phyloP scores from a whole-genome alignment of 2,329 filamentous ascomycete genomes.

The Aureobasidium sp. region DNA sequence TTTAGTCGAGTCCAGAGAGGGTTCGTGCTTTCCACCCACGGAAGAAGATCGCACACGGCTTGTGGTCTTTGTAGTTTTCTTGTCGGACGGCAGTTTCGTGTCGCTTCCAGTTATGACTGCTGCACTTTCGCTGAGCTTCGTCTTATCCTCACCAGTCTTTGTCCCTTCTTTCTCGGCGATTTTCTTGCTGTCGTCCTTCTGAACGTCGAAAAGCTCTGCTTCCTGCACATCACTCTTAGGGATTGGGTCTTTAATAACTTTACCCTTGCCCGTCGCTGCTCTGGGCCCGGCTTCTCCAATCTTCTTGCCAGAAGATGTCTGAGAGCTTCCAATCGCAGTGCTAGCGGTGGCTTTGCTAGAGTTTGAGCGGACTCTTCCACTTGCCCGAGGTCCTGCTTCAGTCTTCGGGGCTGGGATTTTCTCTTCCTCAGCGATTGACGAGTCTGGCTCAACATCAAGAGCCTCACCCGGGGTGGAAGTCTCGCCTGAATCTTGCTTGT shows the following conservation, averaged over 20 bases:
- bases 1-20: not conserved
- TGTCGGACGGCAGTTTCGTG: not conserved
- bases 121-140: not conserved
- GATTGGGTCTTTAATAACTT: not conserved
- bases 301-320: too few relatives aligned
- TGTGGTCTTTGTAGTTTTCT: not conserved
- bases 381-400: too few relatives aligned
- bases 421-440: not conserved
- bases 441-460: not conserved
- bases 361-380: too few relatives aligned
- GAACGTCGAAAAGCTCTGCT: too few relatives aligned
- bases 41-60: not conserved
- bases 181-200: too few relatives aligned
- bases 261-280: not conserved
- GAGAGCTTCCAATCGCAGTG: too few relatives aligned
- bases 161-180: not conserved
- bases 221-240: too few relatives aligned
- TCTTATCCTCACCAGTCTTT: not conserved
- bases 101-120: not conserved
- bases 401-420: too few relatives aligned
- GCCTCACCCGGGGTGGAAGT: not conserved
- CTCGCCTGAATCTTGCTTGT: not conserved
- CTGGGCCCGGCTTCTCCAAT: too few relatives aligned
- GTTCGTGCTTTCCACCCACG: not conserved
- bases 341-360: too few relatives aligned